Evolutionary conservation across 1,139 yeast species (phyloP), one percentile per base, ranked within the genome.

Genomic region (Hanseniaspora gamundiae): DNA sequence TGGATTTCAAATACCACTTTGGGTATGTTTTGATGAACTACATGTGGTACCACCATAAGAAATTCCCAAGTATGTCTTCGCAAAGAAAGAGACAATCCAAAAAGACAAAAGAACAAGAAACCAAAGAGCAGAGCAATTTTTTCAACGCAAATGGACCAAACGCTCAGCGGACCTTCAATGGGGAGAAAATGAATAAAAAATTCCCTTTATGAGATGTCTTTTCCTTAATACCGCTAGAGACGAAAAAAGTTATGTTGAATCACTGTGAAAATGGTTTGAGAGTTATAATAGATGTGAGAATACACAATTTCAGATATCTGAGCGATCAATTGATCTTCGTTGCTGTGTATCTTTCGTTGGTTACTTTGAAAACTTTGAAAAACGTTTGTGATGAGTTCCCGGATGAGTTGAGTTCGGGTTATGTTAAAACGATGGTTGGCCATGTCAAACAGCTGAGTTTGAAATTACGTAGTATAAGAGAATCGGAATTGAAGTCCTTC

Each of bases 1-100:
- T 82, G 8, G 91, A 81, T 53, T 73, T 80, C 46, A 80, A 81
- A 43, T 80, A 77, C 57, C 77, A 81, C 58, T 81, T 79, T 52
- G 75, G 81, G 44, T 69, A 73, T 47, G 65, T 81, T 45, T 61
- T 78, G 48, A 71, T 80, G 1, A 60, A 65, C 30, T 67, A 67
- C 39, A 48, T 50, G 26, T 51, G 53, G 51, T 49, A 45, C 31
- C 54, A 52, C 39, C 49, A 48, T n/a, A 28, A 35, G 29, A 42
- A 42, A n/a, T 41, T 44, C 6, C 44, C 44, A 8, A 31, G 38
- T 6, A 20, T 35, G 7, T 24, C 30, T 4, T 22, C 38, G 5
- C 27, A 41, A 14, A 41, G 47, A 41, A 41, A 44, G 22, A 41
- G 47, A 35, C 28, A 41, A 14, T 44, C 44, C 5, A 26, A 43